A percentile compares a stretch with the other conserved stretches of the same genome.
These are phyloP conservation scores for Jimgerdemannia lactiflua DNA, from an alignment of 192 early-diverging fungal species.

Conservation along the genomic window DNA sequence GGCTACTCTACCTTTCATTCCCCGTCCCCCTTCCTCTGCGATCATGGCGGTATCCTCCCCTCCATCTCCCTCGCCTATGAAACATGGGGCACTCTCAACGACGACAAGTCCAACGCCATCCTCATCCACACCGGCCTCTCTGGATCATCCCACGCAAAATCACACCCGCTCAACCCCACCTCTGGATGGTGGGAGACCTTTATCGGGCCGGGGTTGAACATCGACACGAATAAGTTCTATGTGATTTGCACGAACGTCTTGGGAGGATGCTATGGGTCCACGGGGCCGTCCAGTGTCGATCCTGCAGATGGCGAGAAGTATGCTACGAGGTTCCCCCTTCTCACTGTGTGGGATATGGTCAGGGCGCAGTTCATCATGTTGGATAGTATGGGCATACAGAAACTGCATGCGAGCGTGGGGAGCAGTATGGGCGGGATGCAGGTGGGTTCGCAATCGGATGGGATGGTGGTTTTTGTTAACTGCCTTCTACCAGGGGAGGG, in stretches of 20 bases:
- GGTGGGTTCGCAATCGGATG: slow-evolving; percentile 18
- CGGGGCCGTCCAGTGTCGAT: slow-evolving; percentile 84
- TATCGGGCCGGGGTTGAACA: slow-evolving; percentile 87
- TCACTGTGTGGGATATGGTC: slow-evolving; percentile 97
- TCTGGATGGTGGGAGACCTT: slow-evolving; percentile 99
- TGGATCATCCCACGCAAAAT: slow-evolving; percentile 89
- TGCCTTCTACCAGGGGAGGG: too few relatives aligned
- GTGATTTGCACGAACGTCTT: slow-evolving; percentile 96
- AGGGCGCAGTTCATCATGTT: slow-evolving; percentile 88
- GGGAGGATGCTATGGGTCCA: slow-evolving; percentile 96
- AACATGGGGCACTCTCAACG: slow-evolving; percentile 93
- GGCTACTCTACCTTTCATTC: slow-evolving; percentile 70
- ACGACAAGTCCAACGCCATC: slow-evolving; percentile 77
- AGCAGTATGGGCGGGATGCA: slow-evolving; percentile 98
- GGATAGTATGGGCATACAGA: slow-evolving; percentile 73
- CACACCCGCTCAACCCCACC: slow-evolving; percentile 69
- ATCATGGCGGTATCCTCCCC: slow-evolving; percentile 81
- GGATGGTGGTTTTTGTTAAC: too few relatives aligned
- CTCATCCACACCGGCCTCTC: slow-evolving; percentile 95
- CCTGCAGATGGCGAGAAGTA: slow-evolving; percentile 74
- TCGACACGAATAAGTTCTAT: slow-evolving; percentile 94
- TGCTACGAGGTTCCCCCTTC: slow-evolving; percentile 86
- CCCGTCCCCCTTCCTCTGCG: slow-evolving; percentile 64
- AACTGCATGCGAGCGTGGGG: slow-evolving; percentile 88
- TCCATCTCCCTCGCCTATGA: slow-evolving; percentile 89